Percentiles rank a stretch among this genome's conserved stretches.
phyloP scores from a whole-genome alignment of 2,329 filamentous ascomycete genomes.

The Neonectria punicea region DNA sequence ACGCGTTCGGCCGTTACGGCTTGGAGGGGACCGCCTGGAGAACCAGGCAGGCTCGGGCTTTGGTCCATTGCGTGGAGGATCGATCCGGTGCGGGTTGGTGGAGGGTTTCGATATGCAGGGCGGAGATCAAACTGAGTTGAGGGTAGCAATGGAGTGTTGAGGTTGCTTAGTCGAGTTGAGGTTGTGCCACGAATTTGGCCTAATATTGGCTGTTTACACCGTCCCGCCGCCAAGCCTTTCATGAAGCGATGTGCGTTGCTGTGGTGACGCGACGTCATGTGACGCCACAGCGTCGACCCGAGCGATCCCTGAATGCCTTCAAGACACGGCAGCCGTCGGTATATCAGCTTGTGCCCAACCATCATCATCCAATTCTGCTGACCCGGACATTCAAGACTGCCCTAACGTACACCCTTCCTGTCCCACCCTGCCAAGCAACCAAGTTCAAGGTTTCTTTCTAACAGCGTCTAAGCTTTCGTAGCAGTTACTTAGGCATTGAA shows the following conservation, averaged over 20 bases:
- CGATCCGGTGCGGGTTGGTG: conserved; percentile 4
- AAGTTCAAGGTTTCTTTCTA: too few relatives aligned
- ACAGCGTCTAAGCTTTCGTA: too few relatives aligned
- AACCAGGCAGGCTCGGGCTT: conserved; percentile 61
- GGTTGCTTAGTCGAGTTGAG: conserved; percentile 17
- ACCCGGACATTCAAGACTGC: conserved; percentile 28
- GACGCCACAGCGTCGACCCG: conserved; percentile 21
- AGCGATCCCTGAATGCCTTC: neutral
- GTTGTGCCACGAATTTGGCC: conserved; percentile 12
- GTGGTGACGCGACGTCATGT: conserved; percentile 37
- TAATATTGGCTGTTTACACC: conserved; percentile 39
- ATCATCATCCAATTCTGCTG: conserved; percentile 24
- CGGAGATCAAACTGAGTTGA: conserved; percentile 22
- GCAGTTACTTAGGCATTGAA: too few relatives aligned
- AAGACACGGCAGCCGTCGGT: conserved; percentile 27
- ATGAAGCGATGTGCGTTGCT: conserved; percentile 32
- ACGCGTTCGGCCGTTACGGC: conserved; percentile 72
- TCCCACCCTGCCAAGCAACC: neutral
- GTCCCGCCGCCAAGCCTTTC: conserved; percentile 31
- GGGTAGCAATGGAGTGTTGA: conserved; percentile 29
- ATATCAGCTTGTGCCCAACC: conserved; percentile 31
- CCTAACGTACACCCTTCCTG: neutral
- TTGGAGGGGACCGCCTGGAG: conserved; percentile 68
- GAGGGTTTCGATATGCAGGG: conserved; percentile 14
- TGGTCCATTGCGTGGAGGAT: conserved; percentile 31